phyloP scores from a whole-genome alignment of 805 yeast species.

The Teunomyces tritomae region DNA sequence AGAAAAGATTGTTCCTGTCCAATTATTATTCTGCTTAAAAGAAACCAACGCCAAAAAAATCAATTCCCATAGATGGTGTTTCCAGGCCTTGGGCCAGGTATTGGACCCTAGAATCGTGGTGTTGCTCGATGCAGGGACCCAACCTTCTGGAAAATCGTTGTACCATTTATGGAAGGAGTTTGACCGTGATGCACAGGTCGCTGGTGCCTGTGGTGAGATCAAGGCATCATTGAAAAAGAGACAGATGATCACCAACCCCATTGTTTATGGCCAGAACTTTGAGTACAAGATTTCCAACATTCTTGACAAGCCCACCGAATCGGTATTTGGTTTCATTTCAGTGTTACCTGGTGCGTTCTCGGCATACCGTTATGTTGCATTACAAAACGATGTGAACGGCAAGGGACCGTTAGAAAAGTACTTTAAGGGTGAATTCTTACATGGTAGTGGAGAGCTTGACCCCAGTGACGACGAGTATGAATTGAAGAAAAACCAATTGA shows the following conservation, averaged over 20 bases:
- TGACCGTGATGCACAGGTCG: conserved; percentile 55
- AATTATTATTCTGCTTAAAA: conserved; percentile 58
- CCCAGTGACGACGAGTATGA: conserved; percentile 53
- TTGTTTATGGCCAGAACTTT: conserved; percentile 65
- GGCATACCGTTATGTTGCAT: conserved; percentile 59
- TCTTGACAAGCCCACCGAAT: conserved; percentile 64
- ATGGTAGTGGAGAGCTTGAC: conserved; percentile 54
- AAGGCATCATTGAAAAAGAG: conserved; percentile 52
- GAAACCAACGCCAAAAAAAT: conserved; percentile 63
- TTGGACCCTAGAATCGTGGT: conserved; percentile 57
- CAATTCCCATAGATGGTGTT: conserved; percentile 69
- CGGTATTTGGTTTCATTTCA: conserved; percentile 61
- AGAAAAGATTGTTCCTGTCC: conserved; percentile 60
- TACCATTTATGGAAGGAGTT: conserved; percentile 64
- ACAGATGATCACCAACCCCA: conserved; percentile 53
- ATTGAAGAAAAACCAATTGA: conserved; percentile 32
- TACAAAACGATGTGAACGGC: conserved; percentile 53
- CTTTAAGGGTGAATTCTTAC: conserved; percentile 63
- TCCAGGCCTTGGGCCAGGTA: conserved; percentile 59
- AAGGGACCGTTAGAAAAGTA: conserved; percentile 62
- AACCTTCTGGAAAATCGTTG: conserved; percentile 56
- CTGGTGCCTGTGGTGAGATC: conserved; percentile 74
- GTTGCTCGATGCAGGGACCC: conserved; percentile 63
- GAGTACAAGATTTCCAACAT: conserved; percentile 68
- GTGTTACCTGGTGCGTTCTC: conserved; percentile 71